Percentiles rank a stretch among this genome's conserved stretches.
Evolutionary conservation across 192 early-diverging fungal genomes (phyloP).

Genomic region (Nowakowskiella sp.): DNA sequence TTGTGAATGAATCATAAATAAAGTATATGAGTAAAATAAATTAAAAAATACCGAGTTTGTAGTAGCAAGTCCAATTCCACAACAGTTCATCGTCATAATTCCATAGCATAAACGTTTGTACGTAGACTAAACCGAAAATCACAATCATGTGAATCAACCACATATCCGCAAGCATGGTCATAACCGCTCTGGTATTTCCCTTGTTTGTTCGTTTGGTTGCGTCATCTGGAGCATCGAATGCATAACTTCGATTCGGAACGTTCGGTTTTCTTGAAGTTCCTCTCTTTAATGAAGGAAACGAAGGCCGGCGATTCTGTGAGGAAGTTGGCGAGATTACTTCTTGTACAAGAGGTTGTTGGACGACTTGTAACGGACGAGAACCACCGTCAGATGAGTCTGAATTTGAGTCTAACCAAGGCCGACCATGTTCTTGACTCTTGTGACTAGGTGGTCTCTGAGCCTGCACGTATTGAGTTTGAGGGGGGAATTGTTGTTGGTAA

Average conservation of each 20-base stretch:
- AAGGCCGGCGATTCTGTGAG: no score
- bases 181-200: not conserved
- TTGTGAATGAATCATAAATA: not conserved
- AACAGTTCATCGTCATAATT: not conserved
- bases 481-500: no score
- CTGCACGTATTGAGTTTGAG: no score
- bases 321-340: no score
- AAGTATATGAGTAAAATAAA: slow-evolving; percentile 1
- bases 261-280: no score
- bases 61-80: not conserved
- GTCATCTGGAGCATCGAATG: not conserved
- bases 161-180: slow-evolving; percentile 3
- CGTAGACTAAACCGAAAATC: slow-evolving; percentile 1
- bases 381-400: no score
- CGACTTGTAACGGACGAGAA: no score
- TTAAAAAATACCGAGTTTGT: not conserved
- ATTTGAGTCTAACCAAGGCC: no score
- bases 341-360: no score
- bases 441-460: no score
- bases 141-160: slow-evolving; percentile 7
- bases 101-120: slow-evolving; percentile 4
- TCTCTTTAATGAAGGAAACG: no score
- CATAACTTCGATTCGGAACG: not conserved
- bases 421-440: no score
- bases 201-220: not conserved